Evolutionary conservation across 1,284 basidiomycete species (phyloP).

Genomic region (Cryptococcus amylolentus): DNA sequence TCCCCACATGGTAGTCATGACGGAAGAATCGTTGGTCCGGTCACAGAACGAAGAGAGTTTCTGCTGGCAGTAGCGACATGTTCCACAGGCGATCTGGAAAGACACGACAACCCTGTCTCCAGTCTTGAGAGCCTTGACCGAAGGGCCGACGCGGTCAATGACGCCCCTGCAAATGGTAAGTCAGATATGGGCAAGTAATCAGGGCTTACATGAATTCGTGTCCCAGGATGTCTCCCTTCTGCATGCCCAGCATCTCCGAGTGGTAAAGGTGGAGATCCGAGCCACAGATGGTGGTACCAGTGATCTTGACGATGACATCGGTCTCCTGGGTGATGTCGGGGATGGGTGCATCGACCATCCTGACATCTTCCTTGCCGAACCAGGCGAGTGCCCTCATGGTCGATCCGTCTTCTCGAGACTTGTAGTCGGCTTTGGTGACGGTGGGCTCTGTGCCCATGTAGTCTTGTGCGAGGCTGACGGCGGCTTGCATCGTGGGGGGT

Average conservation of each 20-base stretch:
- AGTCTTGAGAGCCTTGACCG: constrained; percentile 58
- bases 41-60: constrained; percentile 71
- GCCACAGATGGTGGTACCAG: constrained; percentile 51
- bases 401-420: constrained; percentile 54
- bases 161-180: constrained; percentile 51
- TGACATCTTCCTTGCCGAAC: constrained; percentile 57
- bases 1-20: constrained; percentile 64
- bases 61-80: constrained; percentile 68
- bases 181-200: not conserved
- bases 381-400: constrained; percentile 69
- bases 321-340: constrained; percentile 57
- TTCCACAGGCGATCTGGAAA: constrained; percentile 74
- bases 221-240: constrained; percentile 69
- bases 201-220: constrained; percentile 63
- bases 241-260: constrained; percentile 61
- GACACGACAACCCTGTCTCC: constrained; percentile 67
- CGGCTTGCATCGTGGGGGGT: constrained; percentile 21
- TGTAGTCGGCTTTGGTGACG: constrained; percentile 52
- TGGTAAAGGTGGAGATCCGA: constrained; percentile 68
- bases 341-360: constrained; percentile 59
- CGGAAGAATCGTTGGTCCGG: constrained; percentile 61
- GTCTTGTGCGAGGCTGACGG: constrained; percentile 28
- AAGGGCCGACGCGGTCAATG: constrained; percentile 63
- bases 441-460: constrained; percentile 26
- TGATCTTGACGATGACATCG: constrained; percentile 47